These are phyloP conservation scores for Cladorrhinum sp. DNA, from an alignment of 2,329 filamentous ascomycete species.

Conservation along the genomic window DNA sequence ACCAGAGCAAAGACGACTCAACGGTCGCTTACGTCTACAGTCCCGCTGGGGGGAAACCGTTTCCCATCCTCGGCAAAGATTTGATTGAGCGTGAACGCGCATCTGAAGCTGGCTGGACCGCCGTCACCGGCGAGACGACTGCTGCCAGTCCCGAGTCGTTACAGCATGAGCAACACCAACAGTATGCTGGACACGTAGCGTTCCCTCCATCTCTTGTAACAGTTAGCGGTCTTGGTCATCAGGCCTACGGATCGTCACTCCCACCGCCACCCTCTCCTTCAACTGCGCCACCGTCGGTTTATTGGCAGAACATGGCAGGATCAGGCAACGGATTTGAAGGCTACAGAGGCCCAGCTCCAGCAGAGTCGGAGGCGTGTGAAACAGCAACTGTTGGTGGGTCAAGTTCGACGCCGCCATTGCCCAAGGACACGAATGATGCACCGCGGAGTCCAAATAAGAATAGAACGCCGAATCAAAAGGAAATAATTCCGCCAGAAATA, in stretches of 20 bases:
- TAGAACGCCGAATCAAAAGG: background rate
- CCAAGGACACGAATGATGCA: background rate
- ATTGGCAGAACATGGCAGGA: background rate
- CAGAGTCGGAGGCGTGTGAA: too few species aligned
- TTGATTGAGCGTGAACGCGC: background rate
- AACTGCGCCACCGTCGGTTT: background rate
- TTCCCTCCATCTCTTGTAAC: background rate
- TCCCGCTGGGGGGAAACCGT: slow-evolving; percentile 2
- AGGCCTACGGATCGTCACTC: background rate
- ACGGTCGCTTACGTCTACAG: background rate
- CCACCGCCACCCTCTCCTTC: background rate
- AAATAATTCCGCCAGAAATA: background rate
- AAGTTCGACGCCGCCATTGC: background rate
- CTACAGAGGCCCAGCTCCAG: background rate
- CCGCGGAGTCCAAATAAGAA: background rate
- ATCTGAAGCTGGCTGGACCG: background rate
- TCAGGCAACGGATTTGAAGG: slow-evolving; percentile 1
- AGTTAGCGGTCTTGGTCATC: background rate
- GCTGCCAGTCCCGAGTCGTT: background rate
- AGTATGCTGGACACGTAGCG: too few species aligned
- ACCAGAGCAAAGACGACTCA: background rate
- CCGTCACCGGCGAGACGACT: background rate
- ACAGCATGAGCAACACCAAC: background rate
- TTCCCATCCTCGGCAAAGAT: background rate
- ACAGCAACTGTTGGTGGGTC: too few species aligned